Conservation (phyloP, 2,329 filamentous ascomycete genomes). For the Tricladium varicosporioides region DNA sequence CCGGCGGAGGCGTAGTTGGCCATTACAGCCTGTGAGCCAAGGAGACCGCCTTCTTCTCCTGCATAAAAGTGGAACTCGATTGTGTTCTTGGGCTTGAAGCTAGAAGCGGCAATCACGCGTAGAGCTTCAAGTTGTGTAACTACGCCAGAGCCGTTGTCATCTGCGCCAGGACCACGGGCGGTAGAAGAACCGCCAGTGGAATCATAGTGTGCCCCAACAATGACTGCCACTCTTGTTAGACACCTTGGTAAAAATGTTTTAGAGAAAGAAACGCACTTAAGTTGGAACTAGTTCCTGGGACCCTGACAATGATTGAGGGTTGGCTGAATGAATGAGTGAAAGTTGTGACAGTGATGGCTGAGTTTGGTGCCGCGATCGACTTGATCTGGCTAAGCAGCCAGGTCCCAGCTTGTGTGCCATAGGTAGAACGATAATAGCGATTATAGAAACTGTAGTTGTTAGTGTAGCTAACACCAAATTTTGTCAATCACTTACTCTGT, state of each 20-base stretch:
- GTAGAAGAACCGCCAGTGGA: conserved; percentile 44
- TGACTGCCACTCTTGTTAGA: conserved; percentile 42
- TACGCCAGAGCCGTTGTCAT: conserved; percentile 87
- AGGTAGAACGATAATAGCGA: conserved; percentile 10
- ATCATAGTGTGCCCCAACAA: conserved; percentile 92
- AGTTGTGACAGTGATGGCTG: conserved; percentile 4
- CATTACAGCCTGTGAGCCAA: conserved; percentile 87
- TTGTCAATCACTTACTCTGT: conserved; percentile 8
- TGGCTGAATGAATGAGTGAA: conserved; percentile 13
- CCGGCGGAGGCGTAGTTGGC: conserved; percentile 67
- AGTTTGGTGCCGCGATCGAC: conserved; percentile 6
- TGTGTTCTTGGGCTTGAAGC: conserved; percentile 72
- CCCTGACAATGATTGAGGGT: conserved; percentile 13
- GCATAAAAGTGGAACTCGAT: conserved; percentile 96
- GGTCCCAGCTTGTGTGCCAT: conserved; percentile 8
- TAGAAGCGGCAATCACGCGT: conserved; percentile 68
- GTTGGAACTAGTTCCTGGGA: conserved; percentile 11
- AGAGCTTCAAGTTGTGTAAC: conserved; percentile 92
- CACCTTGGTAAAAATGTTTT: background rate
- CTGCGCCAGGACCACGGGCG: conserved; percentile 70
- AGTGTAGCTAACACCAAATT: background rate
- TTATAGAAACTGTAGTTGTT: conserved; percentile 4
- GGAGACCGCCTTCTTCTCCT: conserved; percentile 79
- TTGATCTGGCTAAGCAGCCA: conserved; percentile 8
- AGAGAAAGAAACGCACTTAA: conserved; percentile 1